phyloP scores from a whole-genome alignment of 192 early-diverging fungal genomes.

The Diversispora eburnea region DNA sequence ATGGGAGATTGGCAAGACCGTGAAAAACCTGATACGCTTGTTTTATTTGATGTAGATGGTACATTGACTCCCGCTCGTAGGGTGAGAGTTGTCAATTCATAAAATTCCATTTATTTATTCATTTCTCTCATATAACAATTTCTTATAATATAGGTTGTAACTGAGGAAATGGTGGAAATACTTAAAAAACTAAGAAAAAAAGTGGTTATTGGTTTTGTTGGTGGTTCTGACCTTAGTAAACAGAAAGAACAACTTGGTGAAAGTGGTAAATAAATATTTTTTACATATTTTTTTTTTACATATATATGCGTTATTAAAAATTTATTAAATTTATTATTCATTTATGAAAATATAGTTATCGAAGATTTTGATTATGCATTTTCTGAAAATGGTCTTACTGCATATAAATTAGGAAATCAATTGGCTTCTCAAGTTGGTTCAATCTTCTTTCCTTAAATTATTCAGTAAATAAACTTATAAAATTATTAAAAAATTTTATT shows the following conservation, averaged over 20 bases:
- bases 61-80: constrained; percentile 93
- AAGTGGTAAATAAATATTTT: constrained; percentile 52
- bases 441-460: constrained; percentile 5
- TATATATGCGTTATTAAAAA: not conserved
- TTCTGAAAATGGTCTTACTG: constrained; percentile 96
- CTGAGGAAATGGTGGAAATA: constrained; percentile 70
- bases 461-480: not conserved
- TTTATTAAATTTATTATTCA: not conserved
- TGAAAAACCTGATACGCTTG: constrained; percentile 74
- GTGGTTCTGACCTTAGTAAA: constrained; percentile 90
- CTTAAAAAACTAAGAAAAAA: constrained; percentile 81
- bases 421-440: constrained; percentile 62
- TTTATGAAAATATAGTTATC: constrained; percentile 47
- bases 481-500: not conserved
- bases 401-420: constrained; percentile 72
- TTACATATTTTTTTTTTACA: not conserved
- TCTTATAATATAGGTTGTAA: constrained; percentile 55
- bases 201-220: constrained; percentile 94
- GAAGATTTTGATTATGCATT: constrained; percentile 93
- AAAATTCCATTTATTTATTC: not conserved
- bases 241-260: constrained; percentile 93
- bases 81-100: constrained; percentile 45
- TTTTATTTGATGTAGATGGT: constrained; percentile 97
- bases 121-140: not conserved
- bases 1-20: constrained; percentile 41